Base-by-base conservation (phyloP, 352 stramenopile species). In the Pseudoperonospora humuli region DNA sequence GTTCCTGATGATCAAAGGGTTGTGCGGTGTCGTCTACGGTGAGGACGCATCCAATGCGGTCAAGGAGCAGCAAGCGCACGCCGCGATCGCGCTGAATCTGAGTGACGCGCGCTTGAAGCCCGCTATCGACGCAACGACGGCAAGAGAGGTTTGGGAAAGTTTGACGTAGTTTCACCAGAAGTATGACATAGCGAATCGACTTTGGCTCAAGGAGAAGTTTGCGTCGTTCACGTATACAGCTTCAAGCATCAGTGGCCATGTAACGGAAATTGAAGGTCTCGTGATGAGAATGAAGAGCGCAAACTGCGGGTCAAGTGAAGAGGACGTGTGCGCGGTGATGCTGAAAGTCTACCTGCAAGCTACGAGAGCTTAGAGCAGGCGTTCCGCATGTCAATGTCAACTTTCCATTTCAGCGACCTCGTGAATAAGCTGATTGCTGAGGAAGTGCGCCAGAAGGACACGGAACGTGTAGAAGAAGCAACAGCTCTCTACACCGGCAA, bases 171-270 rank as follows among this genome's bases (percentile, higher is more conserved):
- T 23, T 11, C 7, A 37, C 5, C 32, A 15, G 1, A 24, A n/a
- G 2, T 15, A 23, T 24, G 32, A 37, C 32, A 37, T 37, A 3
- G 32, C 32, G 32, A 37, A 37, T 13, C 32, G 15, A 23, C 32
- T 37, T 8, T 37, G 32, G 32, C 17, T 23, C 32, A 37, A 37
- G 32, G 32, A 37, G 32, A 37, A 37, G 32, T 23, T 37, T 23
- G 32, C 32, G 14, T 37, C 32, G 9, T 37, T 37, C 7, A 10
- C 13, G 32, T 37, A 23, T 15, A 37, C 15, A 7, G 7, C 4
- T 3, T 21, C 32, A 8, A 23, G 2, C 5, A 39, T n/a, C 1
- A 39, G 14, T 2, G 17, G 7, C n/a, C 32, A 39, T 11, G 32
- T 39, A 14, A 39, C 15, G 14, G 17, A 39, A 15, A 19, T 39